Conservation (phyloP, 208 protist species). For the Spongospora subterranea region DNA sequence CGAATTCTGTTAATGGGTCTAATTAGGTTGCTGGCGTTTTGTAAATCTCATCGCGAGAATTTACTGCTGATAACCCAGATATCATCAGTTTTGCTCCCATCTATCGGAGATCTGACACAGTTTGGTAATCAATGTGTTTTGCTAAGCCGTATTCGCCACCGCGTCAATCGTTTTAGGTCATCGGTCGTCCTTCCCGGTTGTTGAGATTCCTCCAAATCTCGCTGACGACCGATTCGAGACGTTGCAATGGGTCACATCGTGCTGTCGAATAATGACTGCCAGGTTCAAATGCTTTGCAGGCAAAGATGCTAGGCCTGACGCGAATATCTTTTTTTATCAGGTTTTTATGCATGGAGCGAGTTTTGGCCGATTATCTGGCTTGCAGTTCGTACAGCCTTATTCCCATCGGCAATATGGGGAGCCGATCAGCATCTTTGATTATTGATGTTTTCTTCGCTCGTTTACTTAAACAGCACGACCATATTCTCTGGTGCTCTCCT, state of each 20-base stretch:
- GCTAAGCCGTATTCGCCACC: not conserved
- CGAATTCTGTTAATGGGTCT: not conserved
- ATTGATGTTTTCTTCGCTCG: conserved; percentile 38
- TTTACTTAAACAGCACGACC: not conserved
- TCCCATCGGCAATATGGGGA: conserved; percentile 11
- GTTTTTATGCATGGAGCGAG: not conserved
- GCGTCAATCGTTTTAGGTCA: not conserved
- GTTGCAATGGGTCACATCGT: not conserved
- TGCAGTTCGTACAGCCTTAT: not conserved
- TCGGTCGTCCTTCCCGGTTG: not conserved
- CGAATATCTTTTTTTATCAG: not conserved
- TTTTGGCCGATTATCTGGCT: not conserved
- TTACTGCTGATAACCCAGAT: not conserved
- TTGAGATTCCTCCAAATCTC: conserved; percentile 3
- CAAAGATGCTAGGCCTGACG: not conserved
- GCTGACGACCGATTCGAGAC: not conserved
- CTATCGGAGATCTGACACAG: not conserved
- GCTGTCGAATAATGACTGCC: not conserved
- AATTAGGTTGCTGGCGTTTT: not conserved
- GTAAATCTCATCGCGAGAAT: not conserved
- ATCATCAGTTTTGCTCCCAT: not conserved
- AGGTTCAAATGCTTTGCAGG: not conserved
- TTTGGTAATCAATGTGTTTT: not conserved
- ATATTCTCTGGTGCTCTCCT: conserved; percentile 16
- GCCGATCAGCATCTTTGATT: not conserved